Base-by-base conservation (phyloP, 805 yeast species). In the Metschnikowia cubensis region DNA sequence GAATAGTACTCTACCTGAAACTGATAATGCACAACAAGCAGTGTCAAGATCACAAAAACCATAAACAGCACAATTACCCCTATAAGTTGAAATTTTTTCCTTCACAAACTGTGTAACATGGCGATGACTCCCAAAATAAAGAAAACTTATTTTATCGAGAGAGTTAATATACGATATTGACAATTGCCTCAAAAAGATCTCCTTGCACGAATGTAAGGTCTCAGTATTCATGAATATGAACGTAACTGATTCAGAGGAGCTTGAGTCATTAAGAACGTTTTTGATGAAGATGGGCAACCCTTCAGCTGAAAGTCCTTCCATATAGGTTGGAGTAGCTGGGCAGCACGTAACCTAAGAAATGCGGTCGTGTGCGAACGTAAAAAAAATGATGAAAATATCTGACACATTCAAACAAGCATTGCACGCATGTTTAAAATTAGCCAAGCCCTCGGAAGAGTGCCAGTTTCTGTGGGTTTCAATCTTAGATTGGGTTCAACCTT, bases 351-450 rank as follows among this genome's bases (percentile, higher is more conserved):
- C 29, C 31, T 21, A 17, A 35, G 37, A 35, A 15, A n/a, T 13
- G 39, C 8, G 46, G 46, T 43, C 46, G 46, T 43, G 46, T 43
- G 46, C 39, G 39, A 22, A 35, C 46, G 15, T 35, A 20, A 40
- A 35, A 43, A 35, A 43, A 43, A 43, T 22, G 25, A 15, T 43
- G 38, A 34, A 43, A 42, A 42, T 42, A 14, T 41, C 44, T 17
- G 35, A 18, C 22, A 31, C 13, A n/a, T 10, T n/a, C 18, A 8
- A 32, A 17, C 35, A 18, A 42, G 21, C 34, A 14, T n/a, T 33
- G 35, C 20, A 42, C 21, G 18, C 39, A 43, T 43, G 46, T 39
- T 43, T 22, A 43, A 43, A 35, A 15, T 43, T 33, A 21, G 46
- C 13, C 39, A 22, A 32, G 15, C 15, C 15, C 14, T 35, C 39